Evolutionary conservation across 345 rosid species (phyloP), one percentile per base, ranked within the genome.

Genomic region (Salix brachista): DNA sequence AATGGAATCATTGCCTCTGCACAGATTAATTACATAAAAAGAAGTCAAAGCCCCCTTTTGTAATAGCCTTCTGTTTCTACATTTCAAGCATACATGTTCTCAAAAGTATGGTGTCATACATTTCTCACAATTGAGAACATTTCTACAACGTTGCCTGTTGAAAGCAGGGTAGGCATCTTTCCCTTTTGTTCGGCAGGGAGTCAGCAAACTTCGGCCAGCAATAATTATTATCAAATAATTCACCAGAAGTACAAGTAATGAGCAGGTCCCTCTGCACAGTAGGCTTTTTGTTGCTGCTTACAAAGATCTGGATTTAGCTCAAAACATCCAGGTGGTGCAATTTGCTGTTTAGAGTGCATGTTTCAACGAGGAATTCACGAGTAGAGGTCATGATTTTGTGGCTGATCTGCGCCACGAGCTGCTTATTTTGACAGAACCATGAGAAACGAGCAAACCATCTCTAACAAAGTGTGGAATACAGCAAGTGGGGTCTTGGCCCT

Each of bases 41-140:
- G 37, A 83, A 82, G 84, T 80, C 84, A 86, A 79, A 54, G 41
- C 56, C 46, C 52, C 75, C 56, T 80, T 78, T 80, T 3, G 71
- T 32, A 48, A 44, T 71, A 67, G 66, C 72, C 41, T 58, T 77
- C 32, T 71, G 83, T 82, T 86, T 73, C 84, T 77, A 71, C 82
- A 74, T 76, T 75, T 78, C 84, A 58, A 78, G 81, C 86, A 84
- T 25, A 21, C 42, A 79, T 78, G 62, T 61, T 25, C 26, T 69
- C 42, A 23, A 75, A 75, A 52, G 54, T 46, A 58, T 8, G 66
- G n/a, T 19, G 74, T 41, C 67, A 64, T 70, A n/a, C 25, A n/a
- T 13, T 75, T 48, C 58, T 64, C 4, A 65, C 12, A 56, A 68
- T 25, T 76, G 67, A 68, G 28, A 42, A 76, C 36, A 12, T 26